These are phyloP conservation scores for Neurospora pannonica DNA, from an alignment of 495 filamentous ascomycete genomes.

Conservation along the genomic window DNA sequence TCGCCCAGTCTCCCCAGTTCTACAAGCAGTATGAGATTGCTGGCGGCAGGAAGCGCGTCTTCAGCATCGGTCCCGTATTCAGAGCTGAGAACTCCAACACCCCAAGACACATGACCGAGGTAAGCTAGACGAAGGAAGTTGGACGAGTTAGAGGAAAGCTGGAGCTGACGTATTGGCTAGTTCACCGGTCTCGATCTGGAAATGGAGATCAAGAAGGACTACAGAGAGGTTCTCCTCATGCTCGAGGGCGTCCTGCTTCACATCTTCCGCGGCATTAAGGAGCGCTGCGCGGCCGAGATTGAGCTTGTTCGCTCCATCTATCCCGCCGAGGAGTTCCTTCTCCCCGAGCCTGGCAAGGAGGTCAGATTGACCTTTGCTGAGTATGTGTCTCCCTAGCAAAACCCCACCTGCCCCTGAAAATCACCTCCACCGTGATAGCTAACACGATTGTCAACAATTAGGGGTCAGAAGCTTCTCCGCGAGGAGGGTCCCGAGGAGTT, in stretches of 20 bases:
- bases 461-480: constrained; percentile 66
- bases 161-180: neutral
- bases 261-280: constrained; percentile 73
- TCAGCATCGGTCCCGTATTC: constrained; percentile 86
- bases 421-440: neutral
- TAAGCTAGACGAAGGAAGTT: constrained; percentile 5
- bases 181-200: constrained; percentile 97
- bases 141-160: neutral
- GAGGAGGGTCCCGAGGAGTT: constrained; percentile 67
- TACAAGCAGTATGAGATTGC: constrained; percentile 97
- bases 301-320: constrained; percentile 56
- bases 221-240: constrained; percentile 74
- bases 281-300: constrained; percentile 59
- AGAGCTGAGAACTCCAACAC: constrained; percentile 96
- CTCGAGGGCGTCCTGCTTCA: constrained; percentile 78
- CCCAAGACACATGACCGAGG: constrained; percentile 88
- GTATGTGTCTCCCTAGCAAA: neutral
- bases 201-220: constrained; percentile 85
- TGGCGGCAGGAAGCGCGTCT: constrained; percentile 82
- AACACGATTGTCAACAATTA: neutral
- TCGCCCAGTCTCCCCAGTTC: constrained; percentile 72
- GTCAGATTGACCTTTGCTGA: constrained; percentile 79
- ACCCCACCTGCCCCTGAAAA: neutral
- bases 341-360: constrained; percentile 51
- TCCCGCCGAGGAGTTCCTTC: constrained; percentile 44